Evolutionary conservation across 1,284 basidiomycete genomes (phyloP), one percentile per base, ranked within the genome.

Genomic region (Sporisorium graminicola): DNA sequence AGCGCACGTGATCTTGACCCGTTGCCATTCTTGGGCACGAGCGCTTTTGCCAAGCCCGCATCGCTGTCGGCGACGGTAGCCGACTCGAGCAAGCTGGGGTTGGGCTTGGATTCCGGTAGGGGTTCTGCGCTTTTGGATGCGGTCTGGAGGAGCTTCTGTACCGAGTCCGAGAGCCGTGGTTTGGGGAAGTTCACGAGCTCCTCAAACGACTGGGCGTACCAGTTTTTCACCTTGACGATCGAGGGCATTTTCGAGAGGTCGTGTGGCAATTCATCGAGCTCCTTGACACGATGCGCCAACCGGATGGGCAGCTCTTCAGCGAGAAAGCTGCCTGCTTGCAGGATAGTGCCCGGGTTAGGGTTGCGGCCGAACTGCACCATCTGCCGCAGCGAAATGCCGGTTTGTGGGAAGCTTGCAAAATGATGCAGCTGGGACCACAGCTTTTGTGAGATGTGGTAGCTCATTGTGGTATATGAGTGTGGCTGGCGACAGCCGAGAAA

Each of bases 181-280:
- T 73, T 71, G 44, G 84, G 84, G 44, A 85, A 85, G 47, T 81
- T 68, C 66, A 85, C 73, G 35, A 85, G 81, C 64, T 85, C 84
- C 58, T 98, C 93, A 83, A 99, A 99, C 18, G 94, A 95, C 88
- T 99, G 94, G 0, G 95, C 96, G 85, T 99, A 99, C 96, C 96
- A 99, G 84, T 97, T 92, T 88, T 96, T 96, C 76, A 99, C 96
- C 84, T 93, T 94, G 76, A 92, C 91, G 77, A 99, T 98, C 52
- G 92, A 94, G 0, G 93, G 91, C 95, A 97, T 98, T 65, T 91
- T 90, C 81, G 91, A 92, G 68, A 99, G 89, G 58, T 94, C 92
- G 86, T 98, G 93, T 0, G 97, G 96, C 5, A 99, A 89, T 79
- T 94, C 91, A 82, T 98, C 94, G 42, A 99, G 90, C 87, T 99